A percentile compares a stretch with the other conserved stretches of the same genome.
Evolutionary conservation across 2,329 filamentous ascomycete species (phyloP).

Genomic region (Stagonosporopsis cucurbitacearum): DNA sequence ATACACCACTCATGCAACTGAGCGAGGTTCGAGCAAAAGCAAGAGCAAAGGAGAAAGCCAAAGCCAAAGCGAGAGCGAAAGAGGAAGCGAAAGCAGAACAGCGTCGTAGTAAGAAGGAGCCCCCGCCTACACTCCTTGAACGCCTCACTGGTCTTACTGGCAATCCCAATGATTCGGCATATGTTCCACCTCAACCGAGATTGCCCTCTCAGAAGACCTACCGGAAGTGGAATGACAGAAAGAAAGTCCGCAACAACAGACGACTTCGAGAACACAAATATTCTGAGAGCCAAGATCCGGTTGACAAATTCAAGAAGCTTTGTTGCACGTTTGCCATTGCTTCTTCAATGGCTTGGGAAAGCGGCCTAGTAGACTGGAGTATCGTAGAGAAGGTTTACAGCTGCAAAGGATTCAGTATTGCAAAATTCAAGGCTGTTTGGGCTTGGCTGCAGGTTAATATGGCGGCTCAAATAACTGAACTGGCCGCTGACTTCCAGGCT

Average conservation of each 20-base stretch:
- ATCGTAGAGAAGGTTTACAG: slow-evolving; percentile 51
- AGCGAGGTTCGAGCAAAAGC: not conserved
- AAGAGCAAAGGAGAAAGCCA: slow-evolving; percentile 2
- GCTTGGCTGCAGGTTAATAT: slow-evolving; percentile 43
- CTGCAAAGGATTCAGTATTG: slow-evolving; percentile 43
- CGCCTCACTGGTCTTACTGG: slow-evolving; percentile 46
- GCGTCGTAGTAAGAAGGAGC: slow-evolving; percentile 14
- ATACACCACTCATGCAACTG: slow-evolving; percentile 9
- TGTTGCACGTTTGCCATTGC: slow-evolving; percentile 41
- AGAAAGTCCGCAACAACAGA: slow-evolving; percentile 18
- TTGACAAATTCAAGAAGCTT: slow-evolving; percentile 41
- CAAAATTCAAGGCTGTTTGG: slow-evolving; percentile 49
- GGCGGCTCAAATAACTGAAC: slow-evolving; percentile 58
- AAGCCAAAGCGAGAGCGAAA: slow-evolving; percentile 21
- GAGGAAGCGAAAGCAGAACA: slow-evolving; percentile 11
- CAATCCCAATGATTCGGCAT: slow-evolving; percentile 38
- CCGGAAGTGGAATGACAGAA: slow-evolving; percentile 23
- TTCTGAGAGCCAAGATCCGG: slow-evolving; percentile 24
- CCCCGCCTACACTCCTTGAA: slow-evolving; percentile 39
- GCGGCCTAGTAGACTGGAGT: slow-evolving; percentile 50
- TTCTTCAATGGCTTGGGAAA: slow-evolving; percentile 45
- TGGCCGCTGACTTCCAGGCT: slow-evolving; percentile 69
- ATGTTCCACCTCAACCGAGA: slow-evolving; percentile 26
- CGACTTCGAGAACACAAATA: slow-evolving; percentile 27
- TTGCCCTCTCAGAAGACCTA: slow-evolving; percentile 11